Evolutionary conservation across 129 eudicot species (phyloP).

Genomic region (Tanacetum coccineum): DNA sequence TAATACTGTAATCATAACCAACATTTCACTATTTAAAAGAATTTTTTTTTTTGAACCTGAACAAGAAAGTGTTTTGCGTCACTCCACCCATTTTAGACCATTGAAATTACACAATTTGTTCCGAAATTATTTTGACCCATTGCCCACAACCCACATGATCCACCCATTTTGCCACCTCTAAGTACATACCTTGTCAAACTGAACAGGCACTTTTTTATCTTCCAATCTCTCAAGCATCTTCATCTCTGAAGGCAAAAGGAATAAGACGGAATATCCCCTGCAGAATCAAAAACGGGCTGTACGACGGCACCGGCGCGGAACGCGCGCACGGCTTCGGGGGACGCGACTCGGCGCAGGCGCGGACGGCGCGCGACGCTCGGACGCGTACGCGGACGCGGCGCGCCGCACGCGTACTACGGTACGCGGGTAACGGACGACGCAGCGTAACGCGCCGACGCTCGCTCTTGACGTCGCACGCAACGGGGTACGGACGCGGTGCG

Average conservation of each 20-base stretch:
- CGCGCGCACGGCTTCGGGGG: too few relatives aligned
- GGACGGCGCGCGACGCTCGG: too few relatives aligned
- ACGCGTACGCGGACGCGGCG: too few relatives aligned
- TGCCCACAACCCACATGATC: background rate
- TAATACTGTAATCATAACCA: background rate
- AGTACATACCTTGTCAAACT: conserved; percentile 47
- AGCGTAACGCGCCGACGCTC: too few relatives aligned
- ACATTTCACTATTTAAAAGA: background rate
- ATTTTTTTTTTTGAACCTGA: too few relatives aligned
- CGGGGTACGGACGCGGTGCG: too few relatives aligned
- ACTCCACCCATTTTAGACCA: background rate
- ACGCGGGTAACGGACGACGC: too few relatives aligned
- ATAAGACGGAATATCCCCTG: conserved; percentile 70
- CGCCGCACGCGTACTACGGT: too few relatives aligned
- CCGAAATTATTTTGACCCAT: background rate
- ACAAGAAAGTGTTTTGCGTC: background rate
- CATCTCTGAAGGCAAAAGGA: conserved; percentile 82
- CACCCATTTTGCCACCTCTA: background rate
- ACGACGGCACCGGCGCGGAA: too few relatives aligned
- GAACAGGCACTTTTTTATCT: conserved; percentile 75
- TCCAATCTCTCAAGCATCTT: conserved; percentile 76
- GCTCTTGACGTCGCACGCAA: too few relatives aligned
- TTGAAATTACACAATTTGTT: background rate
- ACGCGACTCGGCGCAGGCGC: too few relatives aligned
- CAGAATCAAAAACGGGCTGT: conserved; percentile 88